Conservation (phyloP, 768 basidiomycete species). For the Lyophyllum atratum region DNA sequence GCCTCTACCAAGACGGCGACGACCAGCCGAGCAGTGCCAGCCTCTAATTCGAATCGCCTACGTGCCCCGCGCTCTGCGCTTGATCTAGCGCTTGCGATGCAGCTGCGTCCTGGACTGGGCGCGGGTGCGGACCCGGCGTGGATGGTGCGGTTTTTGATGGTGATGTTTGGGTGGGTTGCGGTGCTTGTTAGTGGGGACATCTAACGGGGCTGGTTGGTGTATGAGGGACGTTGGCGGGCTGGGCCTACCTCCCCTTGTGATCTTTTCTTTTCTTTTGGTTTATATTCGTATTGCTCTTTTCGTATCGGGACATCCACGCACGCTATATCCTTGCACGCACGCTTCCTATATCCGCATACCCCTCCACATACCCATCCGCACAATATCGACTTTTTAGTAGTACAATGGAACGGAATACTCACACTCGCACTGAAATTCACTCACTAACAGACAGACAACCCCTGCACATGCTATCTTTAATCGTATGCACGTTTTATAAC, state of each 20-base stretch:
- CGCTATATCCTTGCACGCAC: neutral
- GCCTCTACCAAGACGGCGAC: neutral
- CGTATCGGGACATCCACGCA: neutral
- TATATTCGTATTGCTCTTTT: no score
- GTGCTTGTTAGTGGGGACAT: slow-evolving; percentile 41
- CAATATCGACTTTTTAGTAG: neutral
- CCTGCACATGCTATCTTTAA: neutral
- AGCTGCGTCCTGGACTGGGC: slow-evolving; percentile 72
- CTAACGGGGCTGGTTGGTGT: neutral
- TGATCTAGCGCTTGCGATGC: slow-evolving; percentile 78
- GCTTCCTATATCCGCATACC: neutral
- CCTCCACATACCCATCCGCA: neutral
- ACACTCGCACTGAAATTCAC: neutral
- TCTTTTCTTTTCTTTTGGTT: no score
- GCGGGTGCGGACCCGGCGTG: slow-evolving; percentile 74
- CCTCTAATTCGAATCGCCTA: slow-evolving; percentile 10
- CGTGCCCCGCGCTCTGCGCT: slow-evolving; percentile 41
- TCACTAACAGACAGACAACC: neutral
- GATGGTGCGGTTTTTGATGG: slow-evolving; percentile 80
- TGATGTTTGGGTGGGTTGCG: slow-evolving; percentile 77
- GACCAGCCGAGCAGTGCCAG: neutral
- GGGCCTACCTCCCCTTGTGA: neutral
- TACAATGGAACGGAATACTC: neutral
- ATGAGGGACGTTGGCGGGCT: neutral
- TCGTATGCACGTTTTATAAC: neutral